Base-by-base conservation (phyloP, 192 early-diverging fungal genomes). In the Hyaloraphidium curvatum region DNA sequence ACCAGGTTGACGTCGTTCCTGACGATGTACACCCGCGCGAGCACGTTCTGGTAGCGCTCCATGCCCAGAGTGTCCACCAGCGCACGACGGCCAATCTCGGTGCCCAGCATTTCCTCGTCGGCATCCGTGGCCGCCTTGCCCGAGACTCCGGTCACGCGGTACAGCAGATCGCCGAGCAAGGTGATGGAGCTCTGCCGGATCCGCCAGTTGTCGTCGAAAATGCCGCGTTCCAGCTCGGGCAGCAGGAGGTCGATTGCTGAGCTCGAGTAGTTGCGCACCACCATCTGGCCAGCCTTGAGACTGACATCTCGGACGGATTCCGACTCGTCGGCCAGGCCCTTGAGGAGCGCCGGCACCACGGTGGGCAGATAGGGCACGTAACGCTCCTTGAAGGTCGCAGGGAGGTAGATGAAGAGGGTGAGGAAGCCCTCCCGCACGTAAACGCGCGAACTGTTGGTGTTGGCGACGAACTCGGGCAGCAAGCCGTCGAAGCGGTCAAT, bases 391-490 rank as follows among this genome's bases (percentile, higher is more conserved):
- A 87, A 90, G 1, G 95, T 98, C 1, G 85, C 83, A 28, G 95
- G 95, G 58, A 98, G 67, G 67, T 90, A 98, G 26, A 97, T 78
- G 22, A 98, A 77, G 60, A 98, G 71, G 2, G 86, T 87, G 57
- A 95, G 87, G 60, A 92, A 98, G 54, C 95, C 95, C 69, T 98
- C 92, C 33, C 95, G 86, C 21, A 94, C 84, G 54, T 81, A 79
- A 1, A 79, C 55, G 54, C 74, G 77, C n/a, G 74, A 48, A 40
- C 79, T 83, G 14, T 77, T 68, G 52, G 79, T 70, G 62, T 87
- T 87, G 53, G 77, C 74, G 19, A 97, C 62, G 30, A 98, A 78
- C 54, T 94, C 89, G 16, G 93, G 90, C 41, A 98, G 67, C 39
- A 97, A 68, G 3, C 74, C 76, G 51, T 94, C 90, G 64, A 98